These are phyloP conservation scores for Aspergillus campestris DNA, from an alignment of 495 filamentous ascomycete species.

Conservation along the genomic window DNA sequence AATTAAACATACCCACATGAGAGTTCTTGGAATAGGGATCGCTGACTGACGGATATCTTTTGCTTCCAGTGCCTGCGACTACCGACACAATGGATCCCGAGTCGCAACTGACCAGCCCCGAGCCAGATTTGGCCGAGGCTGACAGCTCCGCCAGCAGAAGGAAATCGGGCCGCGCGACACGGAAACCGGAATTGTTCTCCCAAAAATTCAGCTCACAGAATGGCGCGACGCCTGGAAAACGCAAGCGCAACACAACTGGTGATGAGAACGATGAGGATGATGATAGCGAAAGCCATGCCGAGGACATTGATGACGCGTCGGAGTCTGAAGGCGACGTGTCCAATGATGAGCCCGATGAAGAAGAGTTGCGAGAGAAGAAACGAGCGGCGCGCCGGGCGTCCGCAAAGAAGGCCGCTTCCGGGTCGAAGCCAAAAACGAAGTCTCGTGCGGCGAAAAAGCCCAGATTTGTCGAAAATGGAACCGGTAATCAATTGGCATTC, in stretches of 20 bases:
- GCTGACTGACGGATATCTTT: not conserved
- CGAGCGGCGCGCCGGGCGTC: conserved; percentile 35
- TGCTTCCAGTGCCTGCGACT: conserved; percentile 1
- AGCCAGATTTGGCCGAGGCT: conserved; percentile 11
- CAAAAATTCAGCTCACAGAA: conserved; percentile 28
- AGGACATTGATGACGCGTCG: conserved; percentile 47
- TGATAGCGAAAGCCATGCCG: conserved; percentile 37
- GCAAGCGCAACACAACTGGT: conserved; percentile 40
- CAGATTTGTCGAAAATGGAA: conserved; percentile 53
- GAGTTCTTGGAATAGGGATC: not conserved
- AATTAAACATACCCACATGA: too few relatives aligned
- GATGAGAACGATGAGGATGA: conserved; percentile 26
- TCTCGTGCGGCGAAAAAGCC: conserved; percentile 33
- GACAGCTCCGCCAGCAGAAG: conserved; percentile 47
- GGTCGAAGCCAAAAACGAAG: conserved; percentile 23
- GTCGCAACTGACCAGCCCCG: conserved; percentile 20
- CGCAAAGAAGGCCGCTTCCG: conserved; percentile 55
- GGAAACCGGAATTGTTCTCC: conserved; percentile 60
- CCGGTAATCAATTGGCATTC: conserved; percentile 39
- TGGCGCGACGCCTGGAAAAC: conserved; percentile 36
- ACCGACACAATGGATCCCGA: conserved; percentile 27
- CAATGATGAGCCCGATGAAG: conserved; percentile 54
- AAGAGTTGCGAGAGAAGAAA: conserved; percentile 53
- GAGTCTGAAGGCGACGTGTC: conserved; percentile 42
- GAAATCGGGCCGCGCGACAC: conserved; percentile 75